Conservation (phyloP, 768 basidiomycete genomes). For the Psilocybe cyanescens region DNA sequence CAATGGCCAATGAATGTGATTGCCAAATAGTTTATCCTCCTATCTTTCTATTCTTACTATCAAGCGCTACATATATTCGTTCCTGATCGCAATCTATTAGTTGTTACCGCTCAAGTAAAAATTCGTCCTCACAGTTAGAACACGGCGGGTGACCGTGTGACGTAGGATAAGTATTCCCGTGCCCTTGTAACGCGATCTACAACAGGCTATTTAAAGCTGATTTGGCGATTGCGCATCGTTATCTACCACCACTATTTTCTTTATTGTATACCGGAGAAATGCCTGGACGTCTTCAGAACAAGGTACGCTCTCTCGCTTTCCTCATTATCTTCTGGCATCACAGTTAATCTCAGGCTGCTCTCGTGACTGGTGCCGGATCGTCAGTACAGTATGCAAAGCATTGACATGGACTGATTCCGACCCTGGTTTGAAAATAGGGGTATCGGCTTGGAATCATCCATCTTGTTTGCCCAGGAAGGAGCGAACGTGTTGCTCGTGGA, state of each 20-base stretch:
- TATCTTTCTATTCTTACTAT: too few relatives aligned
- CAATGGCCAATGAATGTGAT: too few relatives aligned
- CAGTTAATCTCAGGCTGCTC: constrained; percentile 54
- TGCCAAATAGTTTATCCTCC: too few relatives aligned
- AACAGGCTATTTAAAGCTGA: not conserved
- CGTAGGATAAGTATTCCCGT: not conserved
- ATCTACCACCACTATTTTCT: constrained; percentile 17
- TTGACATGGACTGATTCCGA: constrained; percentile 20
- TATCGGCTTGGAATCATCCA: constrained; percentile 94
- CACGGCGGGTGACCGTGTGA: not conserved
- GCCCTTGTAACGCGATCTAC: constrained; percentile 13
- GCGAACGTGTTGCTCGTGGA: constrained; percentile 91
- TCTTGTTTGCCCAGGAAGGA: constrained; percentile 94
- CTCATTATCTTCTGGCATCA: constrained; percentile 5
- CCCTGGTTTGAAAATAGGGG: constrained; percentile 56
- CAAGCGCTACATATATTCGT: too few relatives aligned
- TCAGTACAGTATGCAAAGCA: constrained; percentile 42
- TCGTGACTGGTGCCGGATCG: constrained; percentile 91
- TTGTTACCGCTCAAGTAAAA: too few relatives aligned
- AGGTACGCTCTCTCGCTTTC: constrained; percentile 38
- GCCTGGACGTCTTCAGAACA: constrained; percentile 71
- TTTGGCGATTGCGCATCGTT: constrained; percentile 6
- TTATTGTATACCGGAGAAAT: constrained; percentile 35
- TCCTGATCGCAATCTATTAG: too few relatives aligned
- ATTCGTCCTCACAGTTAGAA: too few relatives aligned